Conservation (phyloP, 1,139 yeast genomes). For the Scheffersomyces illinoinensis region DNA sequence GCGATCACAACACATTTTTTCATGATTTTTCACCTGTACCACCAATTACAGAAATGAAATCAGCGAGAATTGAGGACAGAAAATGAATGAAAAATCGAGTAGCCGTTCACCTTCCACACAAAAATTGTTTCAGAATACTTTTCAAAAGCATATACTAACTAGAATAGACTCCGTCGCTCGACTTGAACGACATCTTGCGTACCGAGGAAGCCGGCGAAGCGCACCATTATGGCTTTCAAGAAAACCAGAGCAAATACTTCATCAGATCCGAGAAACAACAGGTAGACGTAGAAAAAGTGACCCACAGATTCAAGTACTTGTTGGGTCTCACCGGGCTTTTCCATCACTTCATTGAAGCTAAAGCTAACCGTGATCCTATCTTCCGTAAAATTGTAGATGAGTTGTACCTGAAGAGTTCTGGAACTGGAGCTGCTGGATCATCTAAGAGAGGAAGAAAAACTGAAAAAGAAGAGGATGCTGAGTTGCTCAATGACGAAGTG, state of each 20-base stretch:
- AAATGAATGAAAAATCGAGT: not conserved
- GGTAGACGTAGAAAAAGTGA: constrained; percentile 51
- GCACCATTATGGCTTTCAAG: constrained; percentile 2
- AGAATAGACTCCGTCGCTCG: constrained; percentile 20
- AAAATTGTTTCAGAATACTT: not conserved
- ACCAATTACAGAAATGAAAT: not conserved
- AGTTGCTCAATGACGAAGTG: constrained; percentile 57
- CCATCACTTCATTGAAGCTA: constrained; percentile 65
- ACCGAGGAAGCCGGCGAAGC: constrained; percentile 2
- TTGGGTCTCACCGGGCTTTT: constrained; percentile 68
- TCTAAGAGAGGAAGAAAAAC: constrained; percentile 52
- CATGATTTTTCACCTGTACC: not conserved
- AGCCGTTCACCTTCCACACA: not conserved
- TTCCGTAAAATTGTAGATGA: constrained; percentile 50
- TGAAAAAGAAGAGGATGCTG: constrained; percentile 73
- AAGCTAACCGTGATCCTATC: constrained; percentile 63
- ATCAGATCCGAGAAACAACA: constrained; percentile 47
- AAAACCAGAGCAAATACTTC: constrained; percentile 35
- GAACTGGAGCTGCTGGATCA: constrained; percentile 11
- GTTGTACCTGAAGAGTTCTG: constrained; percentile 32
- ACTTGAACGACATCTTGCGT: constrained; percentile 16
- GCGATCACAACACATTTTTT: not conserved
- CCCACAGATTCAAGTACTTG: constrained; percentile 64
- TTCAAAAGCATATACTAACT: not conserved
- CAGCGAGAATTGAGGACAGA: not conserved